A percentile compares a stretch with the other conserved stretches of the same genome.
phyloP scores from a whole-genome alignment of 2,329 filamentous ascomycete genomes.

The Sarocladiaceae sp. region DNA sequence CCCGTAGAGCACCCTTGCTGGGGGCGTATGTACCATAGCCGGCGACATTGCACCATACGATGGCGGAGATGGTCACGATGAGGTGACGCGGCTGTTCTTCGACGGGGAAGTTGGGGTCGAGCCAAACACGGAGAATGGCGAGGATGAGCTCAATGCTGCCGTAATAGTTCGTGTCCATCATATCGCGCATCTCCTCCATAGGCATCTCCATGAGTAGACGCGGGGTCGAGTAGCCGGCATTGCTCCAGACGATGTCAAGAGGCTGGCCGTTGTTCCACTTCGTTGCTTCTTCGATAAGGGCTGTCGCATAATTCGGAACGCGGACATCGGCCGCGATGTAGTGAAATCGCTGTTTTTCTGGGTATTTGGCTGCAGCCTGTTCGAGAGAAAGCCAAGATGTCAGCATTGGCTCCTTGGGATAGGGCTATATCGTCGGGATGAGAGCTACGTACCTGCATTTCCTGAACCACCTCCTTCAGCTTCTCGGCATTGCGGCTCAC shows the following conservation, averaged over 20 bases:
- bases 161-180: slow-evolving; percentile 95
- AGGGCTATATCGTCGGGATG: slow-evolving; percentile 8
- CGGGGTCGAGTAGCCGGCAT: slow-evolving; percentile 72
- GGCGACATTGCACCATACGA: slow-evolving; percentile 70
- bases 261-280: slow-evolving; percentile 70
- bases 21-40: slow-evolving; percentile 85
- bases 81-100: slow-evolving; percentile 64
- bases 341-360: slow-evolving; percentile 70
- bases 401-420: too few relatives aligned
- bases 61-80: slow-evolving; percentile 78
- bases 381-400: slow-evolving; percentile 9
- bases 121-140: slow-evolving; percentile 72
- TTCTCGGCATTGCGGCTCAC: slow-evolving; percentile 74
- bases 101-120: slow-evolving; percentile 43
- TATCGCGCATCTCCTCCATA: slow-evolving; percentile 60
- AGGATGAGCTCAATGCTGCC: slow-evolving; percentile 83
- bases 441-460: slow-evolving; percentile 51
- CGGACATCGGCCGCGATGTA: slow-evolving; percentile 82
- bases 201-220: slow-evolving; percentile 74
- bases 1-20: slow-evolving; percentile 79
- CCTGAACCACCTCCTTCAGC: slow-evolving; percentile 64
- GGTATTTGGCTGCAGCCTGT: slow-evolving; percentile 63
- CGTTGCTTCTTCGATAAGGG: slow-evolving; percentile 67
- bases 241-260: slow-evolving; percentile 88
- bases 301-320: slow-evolving; percentile 61